These are phyloP conservation scores for Asterionellopsis glacialis DNA, from an alignment of 108 stramenopile species.

Conservation along the genomic window DNA sequence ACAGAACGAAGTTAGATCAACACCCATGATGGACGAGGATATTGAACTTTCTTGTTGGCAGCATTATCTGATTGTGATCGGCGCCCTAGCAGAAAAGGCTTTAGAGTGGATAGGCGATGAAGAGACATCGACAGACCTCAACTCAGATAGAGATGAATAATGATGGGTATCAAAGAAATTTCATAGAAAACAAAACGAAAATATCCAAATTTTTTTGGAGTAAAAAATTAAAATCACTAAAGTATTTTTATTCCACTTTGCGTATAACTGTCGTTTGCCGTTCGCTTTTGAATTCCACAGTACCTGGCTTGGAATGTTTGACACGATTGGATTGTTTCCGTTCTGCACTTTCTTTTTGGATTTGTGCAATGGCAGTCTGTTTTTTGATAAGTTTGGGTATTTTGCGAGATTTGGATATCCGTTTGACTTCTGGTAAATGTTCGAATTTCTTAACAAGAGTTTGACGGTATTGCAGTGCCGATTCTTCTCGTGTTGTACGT, in stretches of 20 bases:
- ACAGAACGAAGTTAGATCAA: background rate
- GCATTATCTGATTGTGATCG: background rate
- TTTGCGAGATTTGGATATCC: conserved; percentile 81
- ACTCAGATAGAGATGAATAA: no score
- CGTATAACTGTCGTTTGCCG: conserved; percentile 67
- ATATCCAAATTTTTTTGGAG: no score
- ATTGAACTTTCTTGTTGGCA: background rate
- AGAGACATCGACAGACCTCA: background rate
- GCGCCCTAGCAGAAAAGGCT: background rate
- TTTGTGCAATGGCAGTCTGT: conserved; percentile 67
- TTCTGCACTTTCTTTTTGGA: conserved; percentile 87
- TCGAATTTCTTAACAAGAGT: conserved; percentile 83
- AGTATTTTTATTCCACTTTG: conserved; percentile 28
- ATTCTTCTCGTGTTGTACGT: conserved; percentile 79
- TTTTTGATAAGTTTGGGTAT: conserved; percentile 94
- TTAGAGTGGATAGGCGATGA: background rate
- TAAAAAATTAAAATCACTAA: background rate
- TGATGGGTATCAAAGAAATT: no score
- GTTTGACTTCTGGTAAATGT: conserved; percentile 91
- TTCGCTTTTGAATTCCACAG: conserved; percentile 54
- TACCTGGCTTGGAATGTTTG: conserved; percentile 78
- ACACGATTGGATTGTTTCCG: conserved; percentile 86
- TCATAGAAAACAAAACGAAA: no score
- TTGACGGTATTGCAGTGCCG: conserved; percentile 79
- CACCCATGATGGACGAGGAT: no score